Evolutionary conservation across 2,329 filamentous ascomycete genomes (phyloP).

Genomic region (Anthostomella pinea): DNA sequence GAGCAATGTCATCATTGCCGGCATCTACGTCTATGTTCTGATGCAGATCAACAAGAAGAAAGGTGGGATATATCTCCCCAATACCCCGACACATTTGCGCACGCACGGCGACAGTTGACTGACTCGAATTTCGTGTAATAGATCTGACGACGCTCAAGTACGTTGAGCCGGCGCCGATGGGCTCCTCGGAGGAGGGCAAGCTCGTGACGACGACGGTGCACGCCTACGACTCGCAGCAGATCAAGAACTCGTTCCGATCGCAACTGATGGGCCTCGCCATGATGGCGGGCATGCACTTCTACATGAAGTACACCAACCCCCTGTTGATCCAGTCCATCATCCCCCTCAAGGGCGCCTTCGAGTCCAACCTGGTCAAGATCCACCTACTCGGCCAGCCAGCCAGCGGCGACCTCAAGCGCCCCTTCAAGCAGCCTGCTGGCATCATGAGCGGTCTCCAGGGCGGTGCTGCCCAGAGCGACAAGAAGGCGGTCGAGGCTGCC

Average conservation of each 20-base stretch:
- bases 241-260: constrained; percentile 80
- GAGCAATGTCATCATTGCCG: constrained; percentile 77
- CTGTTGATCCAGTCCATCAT: constrained; percentile 98
- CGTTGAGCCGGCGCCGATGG: constrained; percentile 92
- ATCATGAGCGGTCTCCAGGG: constrained; percentile 78
- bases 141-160: constrained; percentile 98
- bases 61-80: too few species aligned
- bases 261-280: constrained; percentile 96
- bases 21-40: constrained; percentile 83
- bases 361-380: constrained; percentile 95
- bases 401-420: constrained; percentile 85
- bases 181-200: constrained; percentile 90
- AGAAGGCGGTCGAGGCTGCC: constrained; percentile 78
- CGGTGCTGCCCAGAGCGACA: constrained; percentile 81
- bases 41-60: constrained; percentile 91
- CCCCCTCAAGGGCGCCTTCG: constrained; percentile 90
- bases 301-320: constrained; percentile 99
- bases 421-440: constrained; percentile 84
- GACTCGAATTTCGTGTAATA: too few species aligned
- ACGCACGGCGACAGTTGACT: too few species aligned
- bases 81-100: too few species aligned
- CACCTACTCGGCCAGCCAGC: constrained; percentile 86
- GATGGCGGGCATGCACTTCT: constrained; percentile 98
- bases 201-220: constrained; percentile 94
- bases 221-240: constrained; percentile 87